Evolutionary conservation across 768 basidiomycete species (phyloP).

Genomic region (Russula ochroleuca): DNA sequence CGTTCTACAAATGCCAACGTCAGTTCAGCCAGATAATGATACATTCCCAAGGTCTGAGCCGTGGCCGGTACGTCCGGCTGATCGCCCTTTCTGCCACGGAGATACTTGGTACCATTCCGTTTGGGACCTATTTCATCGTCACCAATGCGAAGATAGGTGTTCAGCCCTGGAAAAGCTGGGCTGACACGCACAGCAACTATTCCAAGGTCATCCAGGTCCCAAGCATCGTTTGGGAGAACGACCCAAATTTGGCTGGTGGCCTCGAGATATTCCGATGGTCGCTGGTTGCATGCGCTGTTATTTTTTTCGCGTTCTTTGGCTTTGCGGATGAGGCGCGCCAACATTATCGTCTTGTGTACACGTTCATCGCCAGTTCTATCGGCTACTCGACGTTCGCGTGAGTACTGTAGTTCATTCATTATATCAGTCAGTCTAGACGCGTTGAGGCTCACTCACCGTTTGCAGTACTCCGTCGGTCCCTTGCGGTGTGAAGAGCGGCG

Average conservation of each 20-base stretch:
- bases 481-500: background rate
- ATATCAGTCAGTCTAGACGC: background rate
- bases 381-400: too few species aligned
- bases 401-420: background rate
- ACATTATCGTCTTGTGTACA: too few species aligned
- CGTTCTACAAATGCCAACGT: slow-evolving; percentile 26
- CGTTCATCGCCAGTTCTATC: too few species aligned
- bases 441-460: background rate
- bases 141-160: background rate
- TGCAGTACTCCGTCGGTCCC: slow-evolving; percentile 8
- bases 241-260: background rate
- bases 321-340: background rate
- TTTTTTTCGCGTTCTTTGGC: background rate
- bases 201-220: slow-evolving; percentile 40
- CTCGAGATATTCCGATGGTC: background rate
- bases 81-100: background rate
- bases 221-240: slow-evolving; percentile 37
- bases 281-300: background rate
- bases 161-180: slow-evolving; percentile 42
- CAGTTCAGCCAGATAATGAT: slow-evolving; percentile 29
- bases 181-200: slow-evolving; percentile 46
- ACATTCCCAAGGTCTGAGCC: slow-evolving; percentile 25
- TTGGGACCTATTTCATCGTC: background rate
- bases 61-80: background rate
- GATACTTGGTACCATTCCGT: background rate